phyloP scores from a whole-genome alignment of 371 early-diverging fungal genomes.

The Mortierella sp. region DNA sequence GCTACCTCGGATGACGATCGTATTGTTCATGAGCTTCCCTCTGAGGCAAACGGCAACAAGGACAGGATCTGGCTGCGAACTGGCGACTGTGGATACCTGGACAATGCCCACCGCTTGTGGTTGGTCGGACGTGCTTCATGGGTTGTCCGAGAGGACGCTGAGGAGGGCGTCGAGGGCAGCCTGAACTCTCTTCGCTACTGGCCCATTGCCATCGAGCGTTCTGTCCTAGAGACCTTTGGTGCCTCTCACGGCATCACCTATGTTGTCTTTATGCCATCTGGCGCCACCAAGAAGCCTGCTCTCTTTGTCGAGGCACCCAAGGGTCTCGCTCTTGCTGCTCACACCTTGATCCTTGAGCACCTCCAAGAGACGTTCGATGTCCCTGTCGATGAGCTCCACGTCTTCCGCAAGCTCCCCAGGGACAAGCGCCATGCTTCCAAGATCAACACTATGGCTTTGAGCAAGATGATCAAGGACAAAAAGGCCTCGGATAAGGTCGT shows the following conservation, averaged over 20 bases:
- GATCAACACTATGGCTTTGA: conserved; percentile 57
- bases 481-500: conserved; percentile 42
- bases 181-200: conserved; percentile 48
- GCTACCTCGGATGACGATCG: conserved; percentile 53
- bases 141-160: conserved; percentile 40
- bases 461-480: conserved; percentile 49
- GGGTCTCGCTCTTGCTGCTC: conserved; percentile 45
- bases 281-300: conserved; percentile 48
- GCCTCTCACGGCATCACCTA: conserved; percentile 49
- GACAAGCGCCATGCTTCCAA: conserved; percentile 57
- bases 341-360: conserved; percentile 46
- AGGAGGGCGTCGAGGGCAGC: conserved; percentile 34
- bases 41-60: conserved; percentile 33
- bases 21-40: conserved; percentile 36
- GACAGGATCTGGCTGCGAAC: conserved; percentile 52
- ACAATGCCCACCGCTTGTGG: conserved; percentile 41
- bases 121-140: conserved; percentile 54
- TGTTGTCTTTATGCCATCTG: conserved; percentile 56
- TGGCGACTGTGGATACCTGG: conserved; percentile 55
- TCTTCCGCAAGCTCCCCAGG: conserved; percentile 55
- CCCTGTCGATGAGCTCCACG: conserved; percentile 50
- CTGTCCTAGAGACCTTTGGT: conserved; percentile 55
- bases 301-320: conserved; percentile 52
- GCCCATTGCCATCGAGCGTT: conserved; percentile 56
- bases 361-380: conserved; percentile 57